Evolutionary conservation across 352 stramenopile species (phyloP).

Genomic region (Saprolegnia diclina): DNA sequence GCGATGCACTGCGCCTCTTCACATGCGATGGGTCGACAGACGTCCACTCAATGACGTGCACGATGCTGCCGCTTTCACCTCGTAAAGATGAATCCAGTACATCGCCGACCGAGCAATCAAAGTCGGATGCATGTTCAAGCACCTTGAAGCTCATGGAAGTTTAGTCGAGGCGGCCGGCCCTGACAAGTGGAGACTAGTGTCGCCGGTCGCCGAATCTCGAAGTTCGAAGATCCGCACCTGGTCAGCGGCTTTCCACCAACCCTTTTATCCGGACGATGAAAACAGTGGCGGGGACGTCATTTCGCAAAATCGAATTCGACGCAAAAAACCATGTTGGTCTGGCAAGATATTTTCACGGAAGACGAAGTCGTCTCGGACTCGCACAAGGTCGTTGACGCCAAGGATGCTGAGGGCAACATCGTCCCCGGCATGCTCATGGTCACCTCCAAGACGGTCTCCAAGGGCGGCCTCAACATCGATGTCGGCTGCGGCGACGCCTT

Average conservation of each 20-base stretch:
- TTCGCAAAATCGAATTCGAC: neutral
- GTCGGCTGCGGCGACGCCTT: conserved; percentile 57
- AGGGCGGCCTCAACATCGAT: conserved; percentile 51
- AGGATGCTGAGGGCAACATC: conserved; percentile 47
- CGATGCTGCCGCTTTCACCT: no score
- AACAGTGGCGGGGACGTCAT: neutral
- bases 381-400: conserved; percentile 42
- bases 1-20: no score
- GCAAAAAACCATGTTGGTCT: conserved; percentile 48
- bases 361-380: conserved; percentile 65
- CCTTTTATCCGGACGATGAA: neutral
- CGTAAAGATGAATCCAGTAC: no score
- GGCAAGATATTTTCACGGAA: conserved; percentile 63
- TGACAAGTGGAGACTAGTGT: no score
- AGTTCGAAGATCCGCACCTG: neutral
- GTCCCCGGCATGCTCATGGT: conserved; percentile 59
- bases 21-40: no score
- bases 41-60: no score
- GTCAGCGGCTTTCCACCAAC: neutral
- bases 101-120: no score
- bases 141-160: no score
- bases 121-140: no score
- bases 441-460: conserved; percentile 45
- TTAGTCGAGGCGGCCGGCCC: no score
- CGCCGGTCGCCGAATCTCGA: neutral